Conservation (phyloP, 2,329 filamentous ascomycete species). For the Macrophomina phaseolina region DNA sequence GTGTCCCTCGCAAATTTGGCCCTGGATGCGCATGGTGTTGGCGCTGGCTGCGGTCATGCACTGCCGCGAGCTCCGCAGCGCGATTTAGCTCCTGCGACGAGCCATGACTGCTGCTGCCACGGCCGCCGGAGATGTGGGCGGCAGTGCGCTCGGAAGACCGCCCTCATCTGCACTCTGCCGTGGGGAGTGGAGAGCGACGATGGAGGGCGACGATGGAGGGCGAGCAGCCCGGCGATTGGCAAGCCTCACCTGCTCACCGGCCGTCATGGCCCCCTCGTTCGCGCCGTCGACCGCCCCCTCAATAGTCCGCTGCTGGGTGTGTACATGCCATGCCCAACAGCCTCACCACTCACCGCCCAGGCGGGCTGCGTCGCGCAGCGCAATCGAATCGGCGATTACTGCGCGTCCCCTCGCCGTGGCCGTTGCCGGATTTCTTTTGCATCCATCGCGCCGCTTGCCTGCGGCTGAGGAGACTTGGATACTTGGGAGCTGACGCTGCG, state of each 20-base stretch:
- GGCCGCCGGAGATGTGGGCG: background rate
- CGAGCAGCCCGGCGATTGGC: background rate
- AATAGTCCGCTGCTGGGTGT: background rate
- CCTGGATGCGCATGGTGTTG: background rate
- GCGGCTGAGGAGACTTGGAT: background rate
- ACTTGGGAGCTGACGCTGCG: background rate
- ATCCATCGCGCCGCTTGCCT: slow-evolving; percentile 9
- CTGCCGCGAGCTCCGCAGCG: slow-evolving; percentile 1
- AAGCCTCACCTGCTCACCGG: slow-evolving; percentile 10
- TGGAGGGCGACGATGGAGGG: slow-evolving; percentile 10
- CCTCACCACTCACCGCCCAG: background rate
- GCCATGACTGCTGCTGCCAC: background rate
- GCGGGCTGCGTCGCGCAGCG: background rate
- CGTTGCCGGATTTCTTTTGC: slow-evolving; percentile 15
- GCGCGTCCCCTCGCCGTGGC: background rate
- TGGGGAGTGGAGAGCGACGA: background rate
- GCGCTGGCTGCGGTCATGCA: background rate
- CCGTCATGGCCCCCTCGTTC: background rate
- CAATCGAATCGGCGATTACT: slow-evolving; percentile 2
- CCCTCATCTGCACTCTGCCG: background rate
- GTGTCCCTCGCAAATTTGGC: background rate
- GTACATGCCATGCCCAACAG: background rate
- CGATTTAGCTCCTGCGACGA: slow-evolving; percentile 12
- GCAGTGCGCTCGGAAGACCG: background rate
- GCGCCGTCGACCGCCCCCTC: background rate